Evolutionary conservation across 78 protist genomes (phyloP), one percentile per base, ranked within the genome.

Genomic region (Dictyostelium firmibasis): DNA sequence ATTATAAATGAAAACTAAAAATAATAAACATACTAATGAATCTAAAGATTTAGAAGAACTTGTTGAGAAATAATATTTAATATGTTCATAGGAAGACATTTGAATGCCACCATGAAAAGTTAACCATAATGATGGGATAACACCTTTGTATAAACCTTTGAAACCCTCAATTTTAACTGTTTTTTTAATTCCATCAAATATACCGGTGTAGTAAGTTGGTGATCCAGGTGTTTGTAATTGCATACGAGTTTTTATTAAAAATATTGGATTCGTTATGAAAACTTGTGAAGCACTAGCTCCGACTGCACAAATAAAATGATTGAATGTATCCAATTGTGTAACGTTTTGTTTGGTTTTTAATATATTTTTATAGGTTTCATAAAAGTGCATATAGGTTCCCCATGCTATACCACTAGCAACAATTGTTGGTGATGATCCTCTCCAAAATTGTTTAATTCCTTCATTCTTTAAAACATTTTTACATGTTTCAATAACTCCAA

Each of bases 101-200:
- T 89, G 94, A 33, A 89, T 89, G 35, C 94, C 94, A 89, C 94
- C 94, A 69, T 89, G 94, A 25, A 81, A 81, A 2, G 94, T 89
- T 18, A 89, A 69, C 94, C 94, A 89, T 14, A 89, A 57, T 47
- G 81, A 85, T 69, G 94, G 94, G 33, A 89, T 69, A 2, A 89
- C 86, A 23, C 94, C 94, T 81, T 89, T 89, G 25, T 89, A 89
- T 35, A 89, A 47, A 9, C 94, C 94, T 79, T 67, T 79, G 38
- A 81, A 89, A 62, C 94, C 94, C 50, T 89, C 94, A 4, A 27
- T 27, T 13, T 18, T 16, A 44, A 89, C 57, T 0, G 94, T 89
- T 75, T 89, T 89, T 89, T 13, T n/a, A 29, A 89, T n/a, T 14
- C 94, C 94, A 69, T 89, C 94, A 5, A 69, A 50, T 29, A 89